phyloP scores from a whole-genome alignment of 495 filamentous ascomycete genomes.

The Beverwykella pulmonaria region DNA sequence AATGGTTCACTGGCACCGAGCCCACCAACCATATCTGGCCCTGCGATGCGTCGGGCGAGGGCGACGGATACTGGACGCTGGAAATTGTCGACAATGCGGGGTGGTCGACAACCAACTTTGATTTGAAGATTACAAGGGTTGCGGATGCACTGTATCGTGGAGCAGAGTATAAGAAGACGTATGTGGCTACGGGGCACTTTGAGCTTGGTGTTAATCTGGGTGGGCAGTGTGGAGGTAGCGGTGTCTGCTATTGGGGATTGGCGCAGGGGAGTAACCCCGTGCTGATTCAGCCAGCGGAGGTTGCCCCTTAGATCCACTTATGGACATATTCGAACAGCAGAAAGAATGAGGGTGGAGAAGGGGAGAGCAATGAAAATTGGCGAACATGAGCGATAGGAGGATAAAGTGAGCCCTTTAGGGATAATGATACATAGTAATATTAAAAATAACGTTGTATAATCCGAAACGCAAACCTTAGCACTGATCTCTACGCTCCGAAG shows the following conservation, averaged over 20 bases:
- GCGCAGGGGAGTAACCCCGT: not conserved
- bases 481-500: too few relatives aligned
- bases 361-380: too few relatives aligned
- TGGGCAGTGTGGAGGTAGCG: conserved; percentile 26
- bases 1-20: conserved; percentile 12
- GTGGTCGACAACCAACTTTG: conserved; percentile 10
- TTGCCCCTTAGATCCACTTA: not conserved
- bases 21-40: conserved; percentile 21
- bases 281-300: not conserved
- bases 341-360: too few relatives aligned
- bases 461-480: too few relatives aligned
- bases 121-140: conserved; percentile 15
- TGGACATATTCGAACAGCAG: too few relatives aligned
- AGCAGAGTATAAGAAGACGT: conserved; percentile 13
- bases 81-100: conserved; percentile 1
- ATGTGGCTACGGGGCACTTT: not conserved
- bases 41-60: conserved; percentile 10
- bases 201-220: not conserved
- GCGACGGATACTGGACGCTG: conserved; percentile 25
- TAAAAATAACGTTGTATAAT: too few relatives aligned
- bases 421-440: too few relatives aligned
- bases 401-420: too few relatives aligned
- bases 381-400: too few relatives aligned
- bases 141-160: conserved; percentile 11
- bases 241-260: conserved; percentile 22